Evolutionary conservation across 129 eudicot genomes (phyloP).

Genomic region (Calendula officinalis): DNA sequence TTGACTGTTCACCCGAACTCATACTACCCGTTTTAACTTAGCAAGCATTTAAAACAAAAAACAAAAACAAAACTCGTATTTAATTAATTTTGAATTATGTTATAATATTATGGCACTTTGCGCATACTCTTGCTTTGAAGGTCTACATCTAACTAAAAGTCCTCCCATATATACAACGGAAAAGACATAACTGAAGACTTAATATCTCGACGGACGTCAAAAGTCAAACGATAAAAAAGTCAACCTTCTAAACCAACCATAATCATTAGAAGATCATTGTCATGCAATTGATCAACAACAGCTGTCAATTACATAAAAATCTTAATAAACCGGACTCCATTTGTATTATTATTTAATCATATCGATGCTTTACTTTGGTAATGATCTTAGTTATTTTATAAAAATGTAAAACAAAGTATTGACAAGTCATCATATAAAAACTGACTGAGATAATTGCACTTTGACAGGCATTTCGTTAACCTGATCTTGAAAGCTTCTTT

Average conservation of each 20-base stretch:
- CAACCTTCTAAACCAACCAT: slow-evolving; percentile 25
- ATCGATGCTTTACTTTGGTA: background rate
- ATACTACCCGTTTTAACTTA: background rate
- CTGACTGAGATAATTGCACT: too few species aligned
- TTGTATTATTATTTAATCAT: background rate
- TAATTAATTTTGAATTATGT: too few species aligned
- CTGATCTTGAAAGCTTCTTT: too few species aligned
- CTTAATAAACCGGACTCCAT: background rate
- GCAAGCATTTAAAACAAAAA: background rate
- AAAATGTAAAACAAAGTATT: too few species aligned
- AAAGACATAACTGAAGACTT: slow-evolving; percentile 23
- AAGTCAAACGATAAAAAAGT: slow-evolving; percentile 36
- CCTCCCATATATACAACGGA: slow-evolving; percentile 20
- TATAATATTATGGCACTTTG: too few species aligned
- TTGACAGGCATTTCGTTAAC: too few species aligned
- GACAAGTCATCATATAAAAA: too few species aligned
- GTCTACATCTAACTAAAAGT: slow-evolving; percentile 25
- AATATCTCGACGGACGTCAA: slow-evolving; percentile 1
- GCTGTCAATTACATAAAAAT: background rate
- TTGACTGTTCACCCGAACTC: too few species aligned
- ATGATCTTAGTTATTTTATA: background rate
- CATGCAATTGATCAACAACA: slow-evolving; percentile 17
- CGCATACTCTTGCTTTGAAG: background rate
- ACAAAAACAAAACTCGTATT: background rate
- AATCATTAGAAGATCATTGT: slow-evolving; percentile 21